Percentiles rank a stretch among this genome's conserved stretches.
Conservation (phyloP, 257 asterid species). For the Salvia miltiorrhiza region DNA sequence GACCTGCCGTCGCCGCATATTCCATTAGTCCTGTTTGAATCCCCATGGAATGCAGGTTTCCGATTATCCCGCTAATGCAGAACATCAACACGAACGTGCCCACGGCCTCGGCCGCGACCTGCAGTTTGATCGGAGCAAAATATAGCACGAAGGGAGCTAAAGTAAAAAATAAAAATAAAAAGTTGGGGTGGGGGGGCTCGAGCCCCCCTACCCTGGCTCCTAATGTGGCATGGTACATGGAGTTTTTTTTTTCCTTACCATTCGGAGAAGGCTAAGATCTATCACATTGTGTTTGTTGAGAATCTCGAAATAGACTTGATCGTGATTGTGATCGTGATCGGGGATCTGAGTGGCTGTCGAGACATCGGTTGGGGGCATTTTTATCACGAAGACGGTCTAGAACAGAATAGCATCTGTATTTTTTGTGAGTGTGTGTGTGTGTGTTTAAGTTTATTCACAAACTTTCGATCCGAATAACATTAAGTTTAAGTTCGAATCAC, state of each 20-base stretch:
- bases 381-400: background rate
- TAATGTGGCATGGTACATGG: background rate
- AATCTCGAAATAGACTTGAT: conserved; percentile 6
- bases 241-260: conserved; percentile 23
- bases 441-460: background rate
- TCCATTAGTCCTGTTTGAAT: conserved; percentile 53
- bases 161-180: too few species aligned
- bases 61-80: conserved; percentile 67
- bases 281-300: background rate
- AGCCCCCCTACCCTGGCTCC: too few species aligned
- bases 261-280: conserved; percentile 28
- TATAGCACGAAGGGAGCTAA: too few species aligned
- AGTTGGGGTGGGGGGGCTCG: too few species aligned
- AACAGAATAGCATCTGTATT: background rate
- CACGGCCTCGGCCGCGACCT: conserved; percentile 74
- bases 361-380: conserved; percentile 15
- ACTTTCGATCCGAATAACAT: too few species aligned
- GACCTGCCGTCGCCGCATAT: conserved; percentile 78
- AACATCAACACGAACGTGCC: conserved; percentile 73
- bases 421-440: background rate
- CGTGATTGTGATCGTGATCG: conserved; percentile 31
- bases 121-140: background rate
- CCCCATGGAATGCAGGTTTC: conserved; percentile 56
- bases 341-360: conserved; percentile 26
- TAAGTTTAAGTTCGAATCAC: background rate